Evolutionary conservation across 371 early-diverging fungal species (phyloP), one percentile per base, ranked within the genome.

Genomic region (Saksenaea vasiformis): DNA sequence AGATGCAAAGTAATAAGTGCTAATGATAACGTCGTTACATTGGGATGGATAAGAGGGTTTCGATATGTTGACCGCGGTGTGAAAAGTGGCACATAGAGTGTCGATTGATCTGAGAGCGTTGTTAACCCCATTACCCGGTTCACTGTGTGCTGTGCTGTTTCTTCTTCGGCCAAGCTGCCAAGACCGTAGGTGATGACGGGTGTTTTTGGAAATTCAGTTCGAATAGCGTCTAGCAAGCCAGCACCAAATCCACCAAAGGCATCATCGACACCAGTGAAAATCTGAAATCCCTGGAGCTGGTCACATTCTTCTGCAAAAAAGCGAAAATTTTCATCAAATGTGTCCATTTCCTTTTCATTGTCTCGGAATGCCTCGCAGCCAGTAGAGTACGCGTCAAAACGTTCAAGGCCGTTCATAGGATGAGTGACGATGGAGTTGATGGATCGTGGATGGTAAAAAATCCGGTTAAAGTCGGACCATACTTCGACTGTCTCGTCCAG

Each of bases 261-360:
- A 65, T 91, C 87, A 44, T 79, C 72, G 0, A 90, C 82, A 65
- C 91, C 90, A 0, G 90, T 83, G 37, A 94, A 27, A 0, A 93
- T 68, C 74, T 95, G 93, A 62, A 95, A 93, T 0, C 95, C 94
- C 79, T 92, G 95, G 35, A 94, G 70, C 15, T 79, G 77, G 68
- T 96, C 97, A 65, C 93, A 91, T 63, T 91, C 94, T 71, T 96
- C 97, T 0, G 87, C 85, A 71, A 93, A 91, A 43, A 78, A 77
- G 5, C 97, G 84, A 35, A 96, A 77, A 24, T 84, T 83, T 19
- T 91, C 90, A 19, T 96, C 97, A 31, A 92, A 85, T 4, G 88
- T 66, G 3, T 87, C 86, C 1, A 66, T 66, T 38, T 85, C 88
- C 68, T 79, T 85, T 41, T 92, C 87, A 7, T 79, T 80, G 1